A percentile compares a stretch with the other conserved stretches of the same genome.
These are phyloP conservation scores for Zizania latifolia DNA, from an alignment of 176 grass and related monocot species.

Conservation along the genomic window DNA sequence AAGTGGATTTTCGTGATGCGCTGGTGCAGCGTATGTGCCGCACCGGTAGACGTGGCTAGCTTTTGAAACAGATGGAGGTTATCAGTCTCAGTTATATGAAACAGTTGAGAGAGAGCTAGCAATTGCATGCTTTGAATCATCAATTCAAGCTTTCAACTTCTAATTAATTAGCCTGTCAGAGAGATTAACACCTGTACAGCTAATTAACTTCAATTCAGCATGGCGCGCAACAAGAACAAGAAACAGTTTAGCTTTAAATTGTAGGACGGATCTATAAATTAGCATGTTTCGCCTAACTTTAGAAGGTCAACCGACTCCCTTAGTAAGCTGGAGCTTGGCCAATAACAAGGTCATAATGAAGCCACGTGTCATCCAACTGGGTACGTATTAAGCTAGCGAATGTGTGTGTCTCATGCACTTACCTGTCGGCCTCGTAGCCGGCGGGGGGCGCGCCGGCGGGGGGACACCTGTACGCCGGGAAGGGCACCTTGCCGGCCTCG, in stretches of 20 bases:
- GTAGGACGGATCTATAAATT: background rate
- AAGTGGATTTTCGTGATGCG: background rate
- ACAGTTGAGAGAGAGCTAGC: too few relatives aligned
- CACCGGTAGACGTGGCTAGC: too few relatives aligned
- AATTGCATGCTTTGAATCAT: too few relatives aligned
- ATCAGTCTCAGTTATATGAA: too few relatives aligned
- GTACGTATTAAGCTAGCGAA: too few relatives aligned
- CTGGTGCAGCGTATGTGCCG: background rate
- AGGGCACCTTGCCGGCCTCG: slow-evolving; percentile 49
- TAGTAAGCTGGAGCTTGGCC: background rate
- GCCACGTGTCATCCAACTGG: too few relatives aligned
- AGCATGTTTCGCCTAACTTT: background rate
- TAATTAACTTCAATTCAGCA: background rate
- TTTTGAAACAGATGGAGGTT: too few relatives aligned
- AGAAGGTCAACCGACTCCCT: background rate
- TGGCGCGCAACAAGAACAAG: background rate
- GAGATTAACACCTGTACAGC: too few relatives aligned
- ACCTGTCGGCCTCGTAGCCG: slow-evolving; percentile 42
- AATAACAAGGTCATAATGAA: too few relatives aligned
- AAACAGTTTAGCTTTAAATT: background rate
- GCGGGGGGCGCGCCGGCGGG: background rate
- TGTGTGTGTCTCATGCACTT: background rate
- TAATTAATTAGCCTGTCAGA: too few relatives aligned
- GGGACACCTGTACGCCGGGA: slow-evolving; percentile 42
- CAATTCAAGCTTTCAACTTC: too few relatives aligned